phyloP scores from a whole-genome alignment of 2,329 filamentous ascomycete genomes.

The Fusarium setosum region DNA sequence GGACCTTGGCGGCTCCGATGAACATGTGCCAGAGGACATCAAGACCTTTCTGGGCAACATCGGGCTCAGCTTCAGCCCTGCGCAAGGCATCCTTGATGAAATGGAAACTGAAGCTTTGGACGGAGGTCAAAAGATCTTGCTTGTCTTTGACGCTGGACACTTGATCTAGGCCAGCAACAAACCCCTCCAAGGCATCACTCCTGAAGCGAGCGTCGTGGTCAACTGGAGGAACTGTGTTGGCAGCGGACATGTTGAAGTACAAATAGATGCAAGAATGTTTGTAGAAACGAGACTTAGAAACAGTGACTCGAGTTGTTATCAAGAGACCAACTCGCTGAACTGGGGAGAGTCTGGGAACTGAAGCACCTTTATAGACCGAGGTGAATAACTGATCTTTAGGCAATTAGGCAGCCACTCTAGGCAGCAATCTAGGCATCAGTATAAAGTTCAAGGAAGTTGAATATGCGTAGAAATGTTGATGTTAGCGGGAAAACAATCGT shows the following conservation, averaged over 20 bases:
- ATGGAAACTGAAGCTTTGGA: neutral
- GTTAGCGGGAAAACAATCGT: too few relatives aligned
- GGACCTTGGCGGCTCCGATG: neutral
- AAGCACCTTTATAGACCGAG: too few relatives aligned
- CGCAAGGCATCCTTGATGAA: neutral
- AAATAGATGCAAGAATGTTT: neutral
- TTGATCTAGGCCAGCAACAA: neutral
- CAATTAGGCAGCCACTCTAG: too few relatives aligned
- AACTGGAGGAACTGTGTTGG: neutral
- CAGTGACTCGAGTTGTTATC: too few relatives aligned
- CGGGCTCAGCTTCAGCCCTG: too few relatives aligned
- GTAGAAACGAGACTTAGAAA: too few relatives aligned
- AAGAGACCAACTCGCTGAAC: too few relatives aligned
- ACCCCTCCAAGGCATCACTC: neutral
- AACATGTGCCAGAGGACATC: neutral
- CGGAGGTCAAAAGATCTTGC: neutral
- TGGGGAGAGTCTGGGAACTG: too few relatives aligned
- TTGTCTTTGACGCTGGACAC: neutral
- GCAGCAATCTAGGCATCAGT: too few relatives aligned
- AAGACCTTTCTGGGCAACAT: neutral
- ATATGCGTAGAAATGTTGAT: too few relatives aligned
- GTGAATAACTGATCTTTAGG: too few relatives aligned
- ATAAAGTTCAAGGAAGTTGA: too few relatives aligned
- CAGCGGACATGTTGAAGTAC: neutral
- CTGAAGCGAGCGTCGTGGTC: neutral